Evolutionary conservation across 2,329 filamentous ascomycete genomes (phyloP).

Genomic region (Xylaria sp.): DNA sequence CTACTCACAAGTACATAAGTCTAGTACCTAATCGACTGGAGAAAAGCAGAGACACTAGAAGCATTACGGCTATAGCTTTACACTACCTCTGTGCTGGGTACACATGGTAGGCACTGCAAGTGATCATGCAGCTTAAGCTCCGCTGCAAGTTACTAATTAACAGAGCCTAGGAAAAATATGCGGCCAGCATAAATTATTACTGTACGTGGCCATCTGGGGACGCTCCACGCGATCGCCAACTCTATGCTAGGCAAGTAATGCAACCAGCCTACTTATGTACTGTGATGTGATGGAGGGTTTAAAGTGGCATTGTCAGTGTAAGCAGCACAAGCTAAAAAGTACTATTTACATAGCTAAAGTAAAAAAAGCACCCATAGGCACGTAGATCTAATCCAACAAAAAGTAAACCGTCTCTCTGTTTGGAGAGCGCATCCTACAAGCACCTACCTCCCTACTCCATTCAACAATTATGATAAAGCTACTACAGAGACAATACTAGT

Average conservation of each 20-base stretch:
- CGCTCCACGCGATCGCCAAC: constrained; percentile 34
- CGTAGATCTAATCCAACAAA: not conserved
- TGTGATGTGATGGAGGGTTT: constrained; percentile 27
- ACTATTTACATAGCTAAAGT: not conserved
- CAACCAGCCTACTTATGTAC: constrained; percentile 15
- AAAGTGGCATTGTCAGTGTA: constrained; percentile 2
- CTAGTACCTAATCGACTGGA: not conserved
- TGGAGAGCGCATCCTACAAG: no score
- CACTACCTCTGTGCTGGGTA: not conserved
- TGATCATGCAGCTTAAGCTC: constrained; percentile 33
- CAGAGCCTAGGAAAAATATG: constrained; percentile 7
- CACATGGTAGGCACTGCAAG: constrained; percentile 20
- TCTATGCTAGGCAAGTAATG: constrained; percentile 15
- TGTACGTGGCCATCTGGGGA: constrained; percentile 37
- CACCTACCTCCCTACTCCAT: no score
- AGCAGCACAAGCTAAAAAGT: not conserved
- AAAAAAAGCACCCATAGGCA: not conserved
- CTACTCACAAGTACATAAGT: not conserved
- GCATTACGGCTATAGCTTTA: not conserved
- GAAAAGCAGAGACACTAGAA: not conserved
- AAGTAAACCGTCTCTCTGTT: not conserved
- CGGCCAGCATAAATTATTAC: constrained; percentile 27
- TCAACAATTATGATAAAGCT: no score
- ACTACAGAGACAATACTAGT: no score
- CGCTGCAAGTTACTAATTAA: constrained; percentile 8